These are phyloP conservation scores for Coniophora puteana DNA, from an alignment of 1,284 basidiomycete genomes.

Conservation along the genomic window DNA sequence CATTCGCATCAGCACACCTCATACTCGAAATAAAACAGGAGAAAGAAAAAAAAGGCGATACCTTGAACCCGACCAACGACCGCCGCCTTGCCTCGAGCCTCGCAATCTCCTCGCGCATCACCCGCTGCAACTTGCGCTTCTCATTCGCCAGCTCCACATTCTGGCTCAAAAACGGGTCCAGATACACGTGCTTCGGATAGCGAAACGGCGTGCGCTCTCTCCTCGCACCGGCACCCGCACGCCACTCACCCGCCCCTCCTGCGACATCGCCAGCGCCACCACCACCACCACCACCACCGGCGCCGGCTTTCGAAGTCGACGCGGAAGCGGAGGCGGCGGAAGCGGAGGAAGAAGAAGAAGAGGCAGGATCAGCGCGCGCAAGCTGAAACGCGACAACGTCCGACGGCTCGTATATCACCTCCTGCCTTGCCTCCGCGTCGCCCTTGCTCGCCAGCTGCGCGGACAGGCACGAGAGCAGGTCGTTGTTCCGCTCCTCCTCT, in stretches of 20 bases:
- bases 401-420: slow-evolving; percentile 58
- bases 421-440: slow-evolving; percentile 30
- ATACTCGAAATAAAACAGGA: neutral
- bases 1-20: slow-evolving; percentile 8
- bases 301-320: neutral
- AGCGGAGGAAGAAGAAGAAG: slow-evolving; percentile 7
- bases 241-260: no score
- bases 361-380: slow-evolving; percentile 18
- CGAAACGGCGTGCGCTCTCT: slow-evolving; percentile 43
- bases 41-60: slow-evolving; percentile 28
- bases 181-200: slow-evolving; percentile 61
- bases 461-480: slow-evolving; percentile 57
- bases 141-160: slow-evolving; percentile 49
- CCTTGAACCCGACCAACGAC: slow-evolving; percentile 50
- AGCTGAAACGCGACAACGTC: slow-evolving; percentile 62
- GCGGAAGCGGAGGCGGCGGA: slow-evolving; percentile 3
- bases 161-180: slow-evolving; percentile 65
- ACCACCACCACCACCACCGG: no score
- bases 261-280: no score
- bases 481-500: slow-evolving; percentile 37
- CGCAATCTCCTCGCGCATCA: slow-evolving; percentile 45
- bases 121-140: slow-evolving; percentile 41
- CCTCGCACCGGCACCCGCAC: slow-evolving; percentile 18
- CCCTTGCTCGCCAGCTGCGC: slow-evolving; percentile 37
- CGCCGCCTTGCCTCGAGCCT: slow-evolving; percentile 42